Evolutionary conservation across 2,329 filamentous ascomycete genomes (phyloP), one percentile per base, ranked within the genome.

Genomic region (Ophiocordyceps sinensis): DNA sequence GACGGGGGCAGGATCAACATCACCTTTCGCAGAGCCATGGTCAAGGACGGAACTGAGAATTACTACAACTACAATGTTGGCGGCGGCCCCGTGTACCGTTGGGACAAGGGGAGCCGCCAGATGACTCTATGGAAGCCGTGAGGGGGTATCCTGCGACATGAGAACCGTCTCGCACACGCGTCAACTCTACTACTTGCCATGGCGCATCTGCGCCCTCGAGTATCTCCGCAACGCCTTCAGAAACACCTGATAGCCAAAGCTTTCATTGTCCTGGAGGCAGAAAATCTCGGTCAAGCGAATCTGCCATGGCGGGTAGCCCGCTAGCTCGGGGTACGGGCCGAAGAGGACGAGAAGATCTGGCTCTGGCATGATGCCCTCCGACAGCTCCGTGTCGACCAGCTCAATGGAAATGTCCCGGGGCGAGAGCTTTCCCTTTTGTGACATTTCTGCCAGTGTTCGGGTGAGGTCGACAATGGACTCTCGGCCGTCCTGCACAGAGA

Each of bases 271-370:
- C 43, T 73, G 72, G 12, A 84, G 66, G 52, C 79, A 76, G 59
- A 88, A 95, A 43, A 98, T 95, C 68, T 98, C 91, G 0, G 88
- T 95, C 55, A 98, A 66, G 36, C 91, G 76, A 46, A 96, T 75
- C 63, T 95, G 91, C 91, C 91, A 98, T 1, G 91, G 91, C 10
- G 91, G 91, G 58, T 96, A 98, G 10, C 91, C 87, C 41, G 86
- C 80, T 36, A 98, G 64, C 57, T 87, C 80, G 41, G 96, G 77
- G 39, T 79, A 77, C 4, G 88, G 85, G 1, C 82, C 79, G 58
- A 98, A 98, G 9, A 94, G 66, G 41, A 98, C 75, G 44, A 98
- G 66, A 13, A 98, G 68, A 57, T 96, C 88, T 2, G 91, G 91
- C 62, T 98, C 89, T 10, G 75, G 71, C 72, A 93, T 91, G 45